Base-by-base conservation (phyloP, 768 basidiomycete species). In the Sutorius australiensis region DNA sequence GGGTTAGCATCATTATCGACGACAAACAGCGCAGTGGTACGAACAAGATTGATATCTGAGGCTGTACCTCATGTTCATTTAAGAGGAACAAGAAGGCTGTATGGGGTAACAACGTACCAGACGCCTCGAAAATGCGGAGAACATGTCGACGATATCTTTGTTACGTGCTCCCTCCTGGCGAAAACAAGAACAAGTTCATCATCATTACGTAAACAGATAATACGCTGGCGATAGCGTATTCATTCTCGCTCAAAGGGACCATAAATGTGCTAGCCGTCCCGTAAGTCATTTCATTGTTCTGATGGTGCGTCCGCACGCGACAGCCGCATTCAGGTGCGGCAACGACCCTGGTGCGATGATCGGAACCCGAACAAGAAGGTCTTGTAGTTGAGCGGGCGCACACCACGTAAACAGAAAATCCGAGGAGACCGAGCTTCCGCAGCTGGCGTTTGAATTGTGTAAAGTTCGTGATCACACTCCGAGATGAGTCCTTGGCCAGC, bases 1-100 rank as follows among this genome's bases (percentile, higher is more conserved):
- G 1, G 17, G 31, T 58, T 9, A 59, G 62, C 42, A 40, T 34
- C 52, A 21, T 39, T n/a, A 24, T 43, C 38, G 61, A 49, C 5
- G 55, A 54, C 33, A 28, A 31, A 58, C 46, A 40, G 48, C 11
- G 9, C 9, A 3, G 19, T 34, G 11, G 7, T 21, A 70, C 80
- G 59, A 60, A 86, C 84, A 86, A 86, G 30, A 86, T 84, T 6
- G 84, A 84, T 28, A 86, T 74, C 62, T 86, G 78, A 7, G 82
- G 83, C 75, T 76, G 51, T 51, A 53, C 6, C n/a, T 45, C 8
- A 38, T 45, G 44, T 41, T 41, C 40, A 50, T 24, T 36, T 17
- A 8, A 16, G 32, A 41, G n/a, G 38, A 44, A 48, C 13, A 43
- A 36, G 10, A 47, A 11, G 34, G 42, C 41, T 42, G 27, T 43